Base-by-base conservation (phyloP, 2,329 filamentous ascomycete species). In the Paecilomyces sp. region DNA sequence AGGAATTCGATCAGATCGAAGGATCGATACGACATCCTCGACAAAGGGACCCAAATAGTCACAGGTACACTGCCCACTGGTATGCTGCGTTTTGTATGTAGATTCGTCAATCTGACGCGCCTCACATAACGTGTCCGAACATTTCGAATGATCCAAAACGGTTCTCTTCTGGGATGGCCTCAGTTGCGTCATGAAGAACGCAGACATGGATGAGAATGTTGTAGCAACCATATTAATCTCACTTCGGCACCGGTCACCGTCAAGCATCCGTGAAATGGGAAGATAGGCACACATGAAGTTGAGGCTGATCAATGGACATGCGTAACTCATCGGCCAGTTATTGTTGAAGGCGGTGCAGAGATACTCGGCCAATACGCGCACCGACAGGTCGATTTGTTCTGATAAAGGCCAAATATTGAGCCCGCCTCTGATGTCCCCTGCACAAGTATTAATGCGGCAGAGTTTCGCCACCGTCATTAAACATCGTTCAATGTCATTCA, bases 71-170 rank as follows among this genome's bases (percentile, higher is more conserved):
- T 12, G 11, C 22, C 4, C 7, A 22, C 51, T 18, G 50, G 56
- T 57, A 33, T 57, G 56, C 24, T 57, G 56, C 24, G 56, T 57
- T n/a, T 30, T 13, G 15, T 57, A 57, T n/a, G 56, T 57, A 31
- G 25, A 31, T 36, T 57, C 56, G 51, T 57, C 56, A 22, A 57
- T 13, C 36, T 57, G 56, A 18, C 56, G 56, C 52, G 56, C 56
- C 22, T 30, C 36, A 28, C 56, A 57, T n/a, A 57, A 31, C n/a
- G 56, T 52, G 25, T 57, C 56, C 13, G 56, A 51, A 25, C 56
- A 57, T 6, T 57, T 51, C n/a, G 56, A 57, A 53, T 57, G 56
- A 24, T 36, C 54, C 54, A 56, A 56, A 22, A 31, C 36, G 9
- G 54, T 33, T 55, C 30, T 55, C 2, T 36, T 36, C 34, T 36